Conservation (phyloP, 441 rosid species). For the Gossypium lobatum region DNA sequence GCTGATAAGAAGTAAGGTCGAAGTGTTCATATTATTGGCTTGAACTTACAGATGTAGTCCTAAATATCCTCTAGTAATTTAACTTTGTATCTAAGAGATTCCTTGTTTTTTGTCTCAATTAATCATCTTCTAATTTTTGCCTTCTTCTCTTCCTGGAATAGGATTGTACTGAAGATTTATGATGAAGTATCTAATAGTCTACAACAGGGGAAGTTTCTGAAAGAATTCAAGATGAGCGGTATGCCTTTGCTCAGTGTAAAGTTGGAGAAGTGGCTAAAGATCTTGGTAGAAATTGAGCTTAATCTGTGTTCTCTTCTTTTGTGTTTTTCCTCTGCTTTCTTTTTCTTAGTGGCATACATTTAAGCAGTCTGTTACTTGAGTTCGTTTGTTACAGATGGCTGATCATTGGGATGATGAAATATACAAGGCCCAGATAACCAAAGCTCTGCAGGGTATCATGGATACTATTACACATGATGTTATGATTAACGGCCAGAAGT, state of each 20-base stretch:
- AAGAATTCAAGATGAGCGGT: conserved; percentile 57
- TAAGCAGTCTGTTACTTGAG: conserved; percentile 8
- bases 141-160: conserved; percentile 21
- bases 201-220: conserved; percentile 45
- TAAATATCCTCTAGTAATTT: neutral
- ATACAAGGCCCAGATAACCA: conserved; percentile 69
- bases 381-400: conserved; percentile 38
- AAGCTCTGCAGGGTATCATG: conserved; percentile 85
- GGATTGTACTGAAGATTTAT: conserved; percentile 54
- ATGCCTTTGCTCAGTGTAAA: conserved; percentile 71
- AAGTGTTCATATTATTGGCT: conserved; percentile 8
- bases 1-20: conserved; percentile 56
- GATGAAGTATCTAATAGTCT: conserved; percentile 47
- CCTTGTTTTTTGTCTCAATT: conserved; percentile 12
- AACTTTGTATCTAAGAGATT: conserved; percentile 6
- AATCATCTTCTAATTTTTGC: conserved; percentile 12
- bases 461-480: conserved; percentile 77
- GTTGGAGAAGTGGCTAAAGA: conserved; percentile 67
- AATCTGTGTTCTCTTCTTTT: conserved; percentile 7
- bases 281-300: conserved; percentile 49
- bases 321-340: neutral
- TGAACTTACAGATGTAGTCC: conserved; percentile 1
- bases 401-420: conserved; percentile 33
- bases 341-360: neutral
- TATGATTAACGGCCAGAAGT: conserved; percentile 70